Conservation (phyloP, 495 filamentous ascomycete species). For the Aspergillus nidulans region DNA sequence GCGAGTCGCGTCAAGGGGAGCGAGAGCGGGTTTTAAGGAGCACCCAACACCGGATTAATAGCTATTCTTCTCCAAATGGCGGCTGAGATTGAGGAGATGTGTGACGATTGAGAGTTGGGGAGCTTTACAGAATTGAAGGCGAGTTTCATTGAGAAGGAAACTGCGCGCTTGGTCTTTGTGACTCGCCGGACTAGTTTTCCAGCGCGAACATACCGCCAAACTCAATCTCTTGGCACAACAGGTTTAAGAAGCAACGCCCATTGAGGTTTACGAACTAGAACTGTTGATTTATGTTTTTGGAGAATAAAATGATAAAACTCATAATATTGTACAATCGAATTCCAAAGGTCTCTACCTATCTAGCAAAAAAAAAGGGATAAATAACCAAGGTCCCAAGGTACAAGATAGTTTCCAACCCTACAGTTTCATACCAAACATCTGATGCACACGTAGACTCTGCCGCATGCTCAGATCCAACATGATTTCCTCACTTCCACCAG, state of each 20-base stretch:
- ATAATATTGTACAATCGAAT: slow-evolving; percentile 7
- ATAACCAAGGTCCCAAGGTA: background rate
- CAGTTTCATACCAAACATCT: slow-evolving; percentile 94
- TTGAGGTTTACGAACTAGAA: no score
- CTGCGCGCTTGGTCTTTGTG: slow-evolving; percentile 16
- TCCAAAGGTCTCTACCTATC: slow-evolving; percentile 5
- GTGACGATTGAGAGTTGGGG: background rate
- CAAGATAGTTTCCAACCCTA: slow-evolving; percentile 36
- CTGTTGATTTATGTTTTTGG: no score
- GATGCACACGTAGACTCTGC: slow-evolving; percentile 83
- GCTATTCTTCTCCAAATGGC: background rate
- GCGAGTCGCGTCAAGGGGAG: background rate
- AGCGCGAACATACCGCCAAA: background rate
- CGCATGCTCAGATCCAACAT: slow-evolving; percentile 97
- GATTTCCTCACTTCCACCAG: slow-evolving; percentile 95
- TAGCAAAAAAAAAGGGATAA: slow-evolving; percentile 2
- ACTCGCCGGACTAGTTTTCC: background rate
- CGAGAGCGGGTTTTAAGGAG: background rate
- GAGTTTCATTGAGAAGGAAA: slow-evolving; percentile 8
- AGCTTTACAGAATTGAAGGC: background rate
- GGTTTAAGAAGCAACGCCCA: no score
- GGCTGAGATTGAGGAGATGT: background rate
- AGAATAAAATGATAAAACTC: background rate
- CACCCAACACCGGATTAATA: background rate
- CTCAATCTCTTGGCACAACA: background rate